phyloP scores from a whole-genome alignment of 1,284 basidiomycete species.

The Cryptococcus neoformans region DNA sequence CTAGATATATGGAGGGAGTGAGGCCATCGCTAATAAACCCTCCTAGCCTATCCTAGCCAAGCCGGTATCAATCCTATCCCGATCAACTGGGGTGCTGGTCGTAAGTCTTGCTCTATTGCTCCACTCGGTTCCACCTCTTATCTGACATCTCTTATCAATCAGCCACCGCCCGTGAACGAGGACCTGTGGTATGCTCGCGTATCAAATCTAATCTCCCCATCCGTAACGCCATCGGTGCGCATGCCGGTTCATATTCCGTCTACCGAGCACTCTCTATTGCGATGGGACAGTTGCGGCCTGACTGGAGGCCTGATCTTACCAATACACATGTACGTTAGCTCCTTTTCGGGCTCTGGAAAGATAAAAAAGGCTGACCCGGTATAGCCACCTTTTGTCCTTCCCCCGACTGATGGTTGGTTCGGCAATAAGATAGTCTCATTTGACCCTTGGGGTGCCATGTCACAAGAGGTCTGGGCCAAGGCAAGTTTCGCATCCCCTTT shows the following conservation, averaged over 20 bases:
- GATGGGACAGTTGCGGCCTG: slow-evolving; percentile 79
- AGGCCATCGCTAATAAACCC: too few relatives aligned
- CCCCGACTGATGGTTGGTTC: slow-evolving; percentile 76
- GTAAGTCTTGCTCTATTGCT: slow-evolving; percentile 46
- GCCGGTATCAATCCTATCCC: slow-evolving; percentile 72
- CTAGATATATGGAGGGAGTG: too few relatives aligned
- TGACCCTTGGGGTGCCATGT: slow-evolving; percentile 92
- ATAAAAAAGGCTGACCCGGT: not conserved
- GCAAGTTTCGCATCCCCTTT: slow-evolving; percentile 13
- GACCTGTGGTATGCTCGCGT: slow-evolving; percentile 86
- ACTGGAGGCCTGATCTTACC: slow-evolving; percentile 80
- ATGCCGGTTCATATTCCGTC: slow-evolving; percentile 90
- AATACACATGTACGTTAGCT: slow-evolving; percentile 62
- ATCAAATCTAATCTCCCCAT: slow-evolving; percentile 79
- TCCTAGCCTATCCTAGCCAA: slow-evolving; percentile 65
- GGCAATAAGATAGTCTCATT: slow-evolving; percentile 87
- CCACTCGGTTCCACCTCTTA: not conserved
- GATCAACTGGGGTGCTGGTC: slow-evolving; percentile 75
- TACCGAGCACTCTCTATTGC: slow-evolving; percentile 90
- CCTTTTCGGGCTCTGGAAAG: too few relatives aligned
- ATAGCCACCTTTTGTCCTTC: slow-evolving; percentile 76
- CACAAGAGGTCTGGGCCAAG: slow-evolving; percentile 68
- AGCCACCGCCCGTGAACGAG: slow-evolving; percentile 55
- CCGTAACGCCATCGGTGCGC: slow-evolving; percentile 91
- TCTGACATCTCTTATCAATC: not conserved